Conservation (phyloP, 331 rosid genomes). For the Quercus lobata region DNA sequence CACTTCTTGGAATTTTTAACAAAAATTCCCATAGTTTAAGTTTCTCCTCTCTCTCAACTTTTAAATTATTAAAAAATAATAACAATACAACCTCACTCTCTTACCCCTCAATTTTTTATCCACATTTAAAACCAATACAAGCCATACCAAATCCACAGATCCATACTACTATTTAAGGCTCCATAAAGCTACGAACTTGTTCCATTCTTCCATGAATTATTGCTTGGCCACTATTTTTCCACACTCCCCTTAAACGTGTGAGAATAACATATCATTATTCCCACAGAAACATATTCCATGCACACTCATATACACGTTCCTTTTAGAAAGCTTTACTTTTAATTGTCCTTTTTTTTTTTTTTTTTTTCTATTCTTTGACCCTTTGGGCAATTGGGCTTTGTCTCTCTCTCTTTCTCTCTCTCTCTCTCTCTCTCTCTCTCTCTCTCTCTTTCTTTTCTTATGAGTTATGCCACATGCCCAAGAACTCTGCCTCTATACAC, state of each 20-base stretch:
- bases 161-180: not conserved
- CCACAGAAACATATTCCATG: conserved; percentile 30
- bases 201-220: not conserved
- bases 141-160: too few relatives aligned
- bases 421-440: conserved; percentile 7
- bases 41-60: too few relatives aligned
- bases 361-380: not conserved
- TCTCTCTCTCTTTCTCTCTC: conserved; percentile 1
- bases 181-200: not conserved
- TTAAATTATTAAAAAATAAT: too few relatives aligned
- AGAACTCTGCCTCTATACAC: not conserved
- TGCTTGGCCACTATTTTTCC: not conserved
- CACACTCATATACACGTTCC: conserved; percentile 44
- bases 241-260: not conserved
- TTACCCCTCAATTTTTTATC: too few relatives aligned
- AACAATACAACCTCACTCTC: too few relatives aligned
- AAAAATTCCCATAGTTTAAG: too few relatives aligned
- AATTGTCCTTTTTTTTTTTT: not conserved
- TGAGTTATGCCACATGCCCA: not conserved
- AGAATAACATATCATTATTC: not conserved
- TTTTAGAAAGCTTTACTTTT: conserved; percentile 24
- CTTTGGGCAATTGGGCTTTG: not conserved
- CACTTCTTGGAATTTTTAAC: too few relatives aligned
- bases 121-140: too few relatives aligned
- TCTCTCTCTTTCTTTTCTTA: not conserved